These are phyloP conservation scores for Rubia occidens DNA, from an alignment of 305 asterid species.

Conservation along the genomic window DNA sequence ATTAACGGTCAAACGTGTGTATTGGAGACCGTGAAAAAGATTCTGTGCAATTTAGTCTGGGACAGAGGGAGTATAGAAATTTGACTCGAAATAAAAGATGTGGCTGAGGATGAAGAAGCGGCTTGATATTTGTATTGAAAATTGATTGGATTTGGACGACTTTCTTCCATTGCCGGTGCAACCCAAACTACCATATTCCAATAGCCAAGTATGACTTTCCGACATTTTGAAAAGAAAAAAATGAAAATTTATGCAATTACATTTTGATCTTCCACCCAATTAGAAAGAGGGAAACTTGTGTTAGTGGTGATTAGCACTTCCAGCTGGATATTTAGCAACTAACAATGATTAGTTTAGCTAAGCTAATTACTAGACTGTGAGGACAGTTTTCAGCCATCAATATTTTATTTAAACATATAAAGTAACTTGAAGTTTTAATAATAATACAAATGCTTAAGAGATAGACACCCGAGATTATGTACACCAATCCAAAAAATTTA, in stretches of 20 bases:
- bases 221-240: not conserved
- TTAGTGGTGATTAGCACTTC: not conserved
- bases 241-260: not conserved
- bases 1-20: too few species aligned
- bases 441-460: too few species aligned
- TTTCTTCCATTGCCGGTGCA: not conserved
- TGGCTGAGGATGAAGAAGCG: slow-evolving; percentile 24
- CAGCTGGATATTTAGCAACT: not conserved
- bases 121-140: slow-evolving; percentile 5
- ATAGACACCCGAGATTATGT: too few species aligned
- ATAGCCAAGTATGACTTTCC: slow-evolving; percentile 6
- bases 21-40: too few species aligned
- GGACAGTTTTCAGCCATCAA: not conserved
- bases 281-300: not conserved
- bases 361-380: not conserved
- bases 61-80: not conserved
- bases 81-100: slow-evolving; percentile 7
- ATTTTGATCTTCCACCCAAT: not conserved
- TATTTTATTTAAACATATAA: not conserved
- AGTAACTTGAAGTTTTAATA: not conserved
- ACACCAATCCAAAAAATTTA: too few species aligned
- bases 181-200: not conserved
- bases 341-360: not conserved
- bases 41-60: too few species aligned
- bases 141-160: not conserved